Conservation (phyloP, 345 rosid genomes). For the Hevea brasiliensis region DNA sequence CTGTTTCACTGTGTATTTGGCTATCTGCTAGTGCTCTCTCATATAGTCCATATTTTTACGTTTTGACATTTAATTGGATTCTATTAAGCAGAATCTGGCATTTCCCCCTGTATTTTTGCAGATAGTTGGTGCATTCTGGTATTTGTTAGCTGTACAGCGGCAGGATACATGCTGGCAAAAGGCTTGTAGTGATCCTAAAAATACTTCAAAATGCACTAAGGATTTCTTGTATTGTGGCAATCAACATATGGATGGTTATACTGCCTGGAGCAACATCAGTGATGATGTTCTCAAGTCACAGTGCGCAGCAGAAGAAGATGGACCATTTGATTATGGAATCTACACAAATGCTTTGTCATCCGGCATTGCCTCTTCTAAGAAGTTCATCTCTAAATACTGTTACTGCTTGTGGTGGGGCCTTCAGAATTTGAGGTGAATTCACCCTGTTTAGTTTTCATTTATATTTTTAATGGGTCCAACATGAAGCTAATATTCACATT, state of each 20-base stretch:
- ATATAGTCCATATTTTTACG: not conserved
- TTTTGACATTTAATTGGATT: not conserved
- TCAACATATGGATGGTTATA: slow-evolving; percentile 46
- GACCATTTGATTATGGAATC: slow-evolving; percentile 78
- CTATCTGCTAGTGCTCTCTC: not conserved
- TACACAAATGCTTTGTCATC: slow-evolving; percentile 65
- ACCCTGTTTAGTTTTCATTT: not conserved
- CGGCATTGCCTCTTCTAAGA: slow-evolving; percentile 64
- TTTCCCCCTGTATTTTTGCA: slow-evolving; percentile 27
- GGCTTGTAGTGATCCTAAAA: slow-evolving; percentile 46
- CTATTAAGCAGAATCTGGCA: not conserved
- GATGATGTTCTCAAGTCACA: slow-evolving; percentile 25
- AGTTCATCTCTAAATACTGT: slow-evolving; percentile 75
- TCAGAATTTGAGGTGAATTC: slow-evolving; percentile 79
- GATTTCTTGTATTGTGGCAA: slow-evolving; percentile 77
- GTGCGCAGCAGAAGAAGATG: slow-evolving; percentile 42
- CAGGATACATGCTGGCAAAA: slow-evolving; percentile 73
- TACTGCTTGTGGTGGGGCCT: slow-evolving; percentile 99
- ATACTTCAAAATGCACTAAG: slow-evolving; percentile 33
- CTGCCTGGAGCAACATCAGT: slow-evolving; percentile 43
- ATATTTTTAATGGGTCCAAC: not conserved
- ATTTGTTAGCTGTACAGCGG: slow-evolving; percentile 79
- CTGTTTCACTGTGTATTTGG: not conserved
- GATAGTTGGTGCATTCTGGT: slow-evolving; percentile 97
- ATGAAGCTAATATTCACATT: not conserved